Percentiles rank a stretch among this genome's conserved stretches.
phyloP scores from a whole-genome alignment of 2,329 filamentous ascomycete genomes.

The Trichoderma polysporum region DNA sequence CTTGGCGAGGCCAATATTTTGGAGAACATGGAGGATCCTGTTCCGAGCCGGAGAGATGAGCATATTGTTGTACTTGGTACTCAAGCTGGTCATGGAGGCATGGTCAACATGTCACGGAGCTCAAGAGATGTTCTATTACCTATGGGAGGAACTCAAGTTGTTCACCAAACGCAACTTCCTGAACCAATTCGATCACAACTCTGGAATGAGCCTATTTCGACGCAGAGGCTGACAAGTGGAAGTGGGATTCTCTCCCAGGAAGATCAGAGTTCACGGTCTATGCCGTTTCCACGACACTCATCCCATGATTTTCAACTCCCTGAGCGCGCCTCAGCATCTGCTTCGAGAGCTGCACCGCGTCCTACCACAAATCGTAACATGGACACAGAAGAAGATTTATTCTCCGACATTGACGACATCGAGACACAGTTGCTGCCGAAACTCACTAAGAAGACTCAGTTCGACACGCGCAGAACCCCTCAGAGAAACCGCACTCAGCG shows the following conservation, averaged over 20 bases:
- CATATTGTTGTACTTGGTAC: constrained; percentile 45
- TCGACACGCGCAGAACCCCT: constrained; percentile 1
- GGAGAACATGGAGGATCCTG: constrained; percentile 27
- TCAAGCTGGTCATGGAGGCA: constrained; percentile 37
- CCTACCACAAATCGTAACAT: constrained; percentile 24
- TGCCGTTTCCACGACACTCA: constrained; percentile 31
- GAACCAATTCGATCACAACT: constrained; percentile 26
- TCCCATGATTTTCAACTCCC: constrained; percentile 11
- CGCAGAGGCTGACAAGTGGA: constrained; percentile 24
- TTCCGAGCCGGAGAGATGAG: constrained; percentile 20
- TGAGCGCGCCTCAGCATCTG: neutral
- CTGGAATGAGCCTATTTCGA: constrained; percentile 28
- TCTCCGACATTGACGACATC: constrained; percentile 34
- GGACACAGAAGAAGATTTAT: constrained; percentile 30
- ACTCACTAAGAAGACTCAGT: constrained; percentile 19
- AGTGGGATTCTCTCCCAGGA: constrained; percentile 29
- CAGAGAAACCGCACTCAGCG: constrained; percentile 23
- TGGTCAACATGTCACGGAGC: constrained; percentile 35
- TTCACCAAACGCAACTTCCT: constrained; percentile 53
- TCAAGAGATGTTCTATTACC: constrained; percentile 35
- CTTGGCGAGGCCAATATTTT: constrained; percentile 45
- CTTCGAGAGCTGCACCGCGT: neutral
- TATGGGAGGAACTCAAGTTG: constrained; percentile 45
- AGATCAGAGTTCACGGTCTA: constrained; percentile 24
- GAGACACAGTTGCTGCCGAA: constrained; percentile 25